Evolutionary conservation across 2,329 filamentous ascomycete species (phyloP).

Genomic region (Aaosphaeria arxii): DNA sequence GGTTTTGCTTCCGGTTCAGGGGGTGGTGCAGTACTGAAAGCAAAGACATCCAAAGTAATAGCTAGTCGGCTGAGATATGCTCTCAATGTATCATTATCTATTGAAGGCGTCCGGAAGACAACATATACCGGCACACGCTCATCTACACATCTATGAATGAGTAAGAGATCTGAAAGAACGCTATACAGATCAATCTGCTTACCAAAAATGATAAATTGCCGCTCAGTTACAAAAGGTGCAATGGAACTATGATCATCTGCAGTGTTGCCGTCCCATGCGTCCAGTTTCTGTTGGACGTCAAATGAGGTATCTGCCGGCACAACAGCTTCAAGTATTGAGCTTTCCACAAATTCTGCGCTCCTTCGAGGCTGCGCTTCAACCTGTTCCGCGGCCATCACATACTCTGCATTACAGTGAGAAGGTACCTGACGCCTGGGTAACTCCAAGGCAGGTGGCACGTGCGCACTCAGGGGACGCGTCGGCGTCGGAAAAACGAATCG

Average conservation of each 20-base stretch:
- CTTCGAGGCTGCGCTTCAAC: constrained; percentile 21
- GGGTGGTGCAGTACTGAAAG: constrained; percentile 51
- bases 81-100: constrained; percentile 56
- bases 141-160: constrained; percentile 59
- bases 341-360: constrained; percentile 38
- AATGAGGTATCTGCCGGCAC: constrained; percentile 35
- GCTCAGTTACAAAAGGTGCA: constrained; percentile 58
- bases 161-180: constrained; percentile 47
- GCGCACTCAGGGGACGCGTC: too few species aligned
- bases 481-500: too few species aligned
- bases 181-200: constrained; percentile 36
- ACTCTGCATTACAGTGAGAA: not conserved
- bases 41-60: constrained; percentile 65
- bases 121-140: constrained; percentile 69
- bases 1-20: constrained; percentile 37
- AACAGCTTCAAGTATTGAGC: constrained; percentile 37
- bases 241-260: constrained; percentile 45
- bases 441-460: too few species aligned
- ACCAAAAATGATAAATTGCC: constrained; percentile 72
- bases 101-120: constrained; percentile 62
- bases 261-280: constrained; percentile 43
- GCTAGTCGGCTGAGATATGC: constrained; percentile 61
- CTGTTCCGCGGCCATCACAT: constrained; percentile 15
- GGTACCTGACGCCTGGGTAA: too few species aligned
- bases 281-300: constrained; percentile 39